phyloP scores from a whole-genome alignment of 495 filamentous ascomycete species.

The Tuber aestivum region DNA sequence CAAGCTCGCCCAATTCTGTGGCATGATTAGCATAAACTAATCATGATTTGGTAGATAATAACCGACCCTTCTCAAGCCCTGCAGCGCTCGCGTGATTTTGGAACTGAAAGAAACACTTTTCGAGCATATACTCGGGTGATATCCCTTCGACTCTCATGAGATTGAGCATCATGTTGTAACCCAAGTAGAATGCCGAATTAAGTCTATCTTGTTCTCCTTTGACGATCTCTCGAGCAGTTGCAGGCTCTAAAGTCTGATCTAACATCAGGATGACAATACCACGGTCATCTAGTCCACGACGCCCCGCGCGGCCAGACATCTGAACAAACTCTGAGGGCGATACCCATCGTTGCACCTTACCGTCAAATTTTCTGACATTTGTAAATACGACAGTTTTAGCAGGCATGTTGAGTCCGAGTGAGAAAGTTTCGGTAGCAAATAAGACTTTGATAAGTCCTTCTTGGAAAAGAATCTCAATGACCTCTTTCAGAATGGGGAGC shows the following conservation, averaged over 20 bases:
- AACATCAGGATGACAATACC: constrained; percentile 99
- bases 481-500: constrained; percentile 93
- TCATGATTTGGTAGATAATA: neutral
- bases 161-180: constrained; percentile 99
- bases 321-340: constrained; percentile 96
- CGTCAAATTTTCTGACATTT: constrained; percentile 90
- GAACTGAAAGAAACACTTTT: constrained; percentile 95
- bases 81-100: constrained; percentile 85
- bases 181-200: constrained; percentile 94
- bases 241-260: constrained; percentile 92
- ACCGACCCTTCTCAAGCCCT: constrained; percentile 61
- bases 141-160: constrained; percentile 92
- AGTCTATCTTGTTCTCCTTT: constrained; percentile 92
- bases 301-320: constrained; percentile 94
- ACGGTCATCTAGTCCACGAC: constrained; percentile 92
- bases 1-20: constrained; percentile 63
- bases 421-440: constrained; percentile 97
- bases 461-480: constrained; percentile 97
- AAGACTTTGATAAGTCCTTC: constrained; percentile 96
- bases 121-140: constrained; percentile 93
- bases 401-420: constrained; percentile 97
- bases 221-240: constrained; percentile 84
- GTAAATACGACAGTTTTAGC: constrained; percentile 98
- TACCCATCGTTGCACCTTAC: constrained; percentile 70
- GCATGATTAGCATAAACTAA: constrained; percentile 33